phyloP scores from a whole-genome alignment of 2,329 filamentous ascomycete species.

The Parastagonospora nodorum region DNA sequence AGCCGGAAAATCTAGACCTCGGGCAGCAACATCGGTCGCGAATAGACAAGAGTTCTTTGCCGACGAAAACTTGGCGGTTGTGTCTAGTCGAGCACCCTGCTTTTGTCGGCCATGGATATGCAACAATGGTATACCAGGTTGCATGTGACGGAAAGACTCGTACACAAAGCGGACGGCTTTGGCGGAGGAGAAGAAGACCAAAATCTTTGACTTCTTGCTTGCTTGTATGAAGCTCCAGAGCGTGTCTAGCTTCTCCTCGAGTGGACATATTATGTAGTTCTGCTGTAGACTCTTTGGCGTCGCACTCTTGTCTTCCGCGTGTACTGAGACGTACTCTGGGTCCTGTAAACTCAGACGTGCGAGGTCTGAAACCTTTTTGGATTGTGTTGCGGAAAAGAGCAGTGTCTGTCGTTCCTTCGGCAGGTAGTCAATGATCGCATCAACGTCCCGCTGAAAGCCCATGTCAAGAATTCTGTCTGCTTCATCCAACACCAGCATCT shows the following conservation, averaged over 20 bases:
- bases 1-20: conserved; percentile 92
- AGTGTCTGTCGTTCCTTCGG: conserved; percentile 86
- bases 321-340: conserved; percentile 93
- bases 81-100: conserved; percentile 84
- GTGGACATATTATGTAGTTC: conserved; percentile 84
- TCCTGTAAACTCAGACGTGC: conserved; percentile 86
- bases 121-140: conserved; percentile 89
- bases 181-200: conserved; percentile 92
- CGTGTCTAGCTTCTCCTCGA: conserved; percentile 88
- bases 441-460: conserved; percentile 89
- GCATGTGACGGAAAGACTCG: conserved; percentile 88
- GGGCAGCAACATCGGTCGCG: conserved; percentile 91
- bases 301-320: conserved; percentile 77
- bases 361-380: conserved; percentile 89
- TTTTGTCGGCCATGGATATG: conserved; percentile 96
- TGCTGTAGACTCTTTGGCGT: conserved; percentile 87
- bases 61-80: conserved; percentile 79
- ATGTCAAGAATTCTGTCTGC: conserved; percentile 97
- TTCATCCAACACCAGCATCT: conserved; percentile 93
- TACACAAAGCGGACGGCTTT: conserved; percentile 98
- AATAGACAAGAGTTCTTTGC: conserved; percentile 88
- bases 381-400: conserved; percentile 95
- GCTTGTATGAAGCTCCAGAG: conserved; percentile 90
- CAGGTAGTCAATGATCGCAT: conserved; percentile 90
- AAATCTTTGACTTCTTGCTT: conserved; percentile 90